Conservation (phyloP, 306 rosid species). For the Acacia melanoxylon region DNA sequence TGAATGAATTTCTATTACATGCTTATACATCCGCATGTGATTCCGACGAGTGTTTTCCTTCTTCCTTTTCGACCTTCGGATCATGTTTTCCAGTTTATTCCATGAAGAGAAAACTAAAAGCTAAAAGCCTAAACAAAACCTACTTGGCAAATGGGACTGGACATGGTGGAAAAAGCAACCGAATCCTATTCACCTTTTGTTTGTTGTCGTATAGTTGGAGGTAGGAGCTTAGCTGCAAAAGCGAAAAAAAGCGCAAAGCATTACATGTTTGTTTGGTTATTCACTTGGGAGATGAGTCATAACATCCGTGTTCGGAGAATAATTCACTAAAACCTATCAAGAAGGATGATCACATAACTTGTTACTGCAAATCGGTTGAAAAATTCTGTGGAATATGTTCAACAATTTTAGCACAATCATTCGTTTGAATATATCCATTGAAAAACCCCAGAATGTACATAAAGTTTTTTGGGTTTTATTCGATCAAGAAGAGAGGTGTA, state of each 20-base stretch:
- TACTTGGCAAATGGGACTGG: background rate
- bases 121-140: background rate
- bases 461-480: background rate
- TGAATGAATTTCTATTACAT: background rate
- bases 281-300: background rate
- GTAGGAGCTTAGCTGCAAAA: background rate
- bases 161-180: background rate
- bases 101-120: background rate
- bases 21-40: background rate
- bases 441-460: background rate
- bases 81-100: background rate
- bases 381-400: background rate
- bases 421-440: background rate
- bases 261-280: background rate
- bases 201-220: constrained; percentile 1
- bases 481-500: background rate
- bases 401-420: background rate
- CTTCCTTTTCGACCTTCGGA: background rate
- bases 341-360: background rate
- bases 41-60: background rate
- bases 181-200: background rate
- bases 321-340: background rate
- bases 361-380: background rate
- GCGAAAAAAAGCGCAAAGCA: background rate
- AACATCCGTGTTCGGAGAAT: background rate